These are phyloP conservation scores for Penicillium pancosmium DNA, from an alignment of 495 filamentous ascomycete genomes.

Conservation along the genomic window DNA sequence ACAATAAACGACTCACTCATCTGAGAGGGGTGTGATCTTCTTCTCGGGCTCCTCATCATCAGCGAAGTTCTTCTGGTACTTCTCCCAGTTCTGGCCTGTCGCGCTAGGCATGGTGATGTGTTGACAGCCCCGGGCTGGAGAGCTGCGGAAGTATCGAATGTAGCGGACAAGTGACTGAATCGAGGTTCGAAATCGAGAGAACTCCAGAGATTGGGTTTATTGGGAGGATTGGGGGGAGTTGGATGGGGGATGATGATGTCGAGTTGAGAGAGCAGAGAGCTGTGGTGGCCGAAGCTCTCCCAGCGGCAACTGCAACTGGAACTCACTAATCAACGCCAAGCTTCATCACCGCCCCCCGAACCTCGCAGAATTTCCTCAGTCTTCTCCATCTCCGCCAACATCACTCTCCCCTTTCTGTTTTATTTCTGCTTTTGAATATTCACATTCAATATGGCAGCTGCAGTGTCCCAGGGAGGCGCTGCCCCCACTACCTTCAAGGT, in stretches of 20 bases:
- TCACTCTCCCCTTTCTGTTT: constrained; percentile 25
- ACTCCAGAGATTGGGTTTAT: constrained; percentile 15
- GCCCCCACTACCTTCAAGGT: constrained; percentile 83
- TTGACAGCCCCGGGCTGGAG: constrained; percentile 34
- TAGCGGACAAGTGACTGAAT: not conserved
- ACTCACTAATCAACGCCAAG: constrained; percentile 51
- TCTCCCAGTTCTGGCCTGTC: constrained; percentile 94
- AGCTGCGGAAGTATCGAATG: constrained; percentile 15
- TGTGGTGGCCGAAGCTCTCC: constrained; percentile 14
- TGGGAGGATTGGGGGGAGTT: constrained; percentile 15
- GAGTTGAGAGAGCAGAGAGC: constrained; percentile 20
- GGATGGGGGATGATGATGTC: constrained; percentile 30
- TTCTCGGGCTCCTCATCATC: constrained; percentile 98
- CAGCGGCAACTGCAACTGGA: constrained; percentile 24
- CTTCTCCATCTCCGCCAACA: constrained; percentile 35
- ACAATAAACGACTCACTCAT: constrained; percentile 70
- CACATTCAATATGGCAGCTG: constrained; percentile 65
- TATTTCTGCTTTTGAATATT: constrained; percentile 34
- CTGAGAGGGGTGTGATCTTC: constrained; percentile 95
- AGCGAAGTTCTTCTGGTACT: constrained; percentile 93
- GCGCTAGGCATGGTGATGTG: constrained; percentile 77
- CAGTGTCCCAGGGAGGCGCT: constrained; percentile 55
- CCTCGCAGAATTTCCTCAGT: constrained; percentile 52
- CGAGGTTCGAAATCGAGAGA: constrained; percentile 9
- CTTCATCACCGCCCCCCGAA: constrained; percentile 59